Conservation (phyloP, 129 eudicot species). For the Flaveria robusta region DNA sequence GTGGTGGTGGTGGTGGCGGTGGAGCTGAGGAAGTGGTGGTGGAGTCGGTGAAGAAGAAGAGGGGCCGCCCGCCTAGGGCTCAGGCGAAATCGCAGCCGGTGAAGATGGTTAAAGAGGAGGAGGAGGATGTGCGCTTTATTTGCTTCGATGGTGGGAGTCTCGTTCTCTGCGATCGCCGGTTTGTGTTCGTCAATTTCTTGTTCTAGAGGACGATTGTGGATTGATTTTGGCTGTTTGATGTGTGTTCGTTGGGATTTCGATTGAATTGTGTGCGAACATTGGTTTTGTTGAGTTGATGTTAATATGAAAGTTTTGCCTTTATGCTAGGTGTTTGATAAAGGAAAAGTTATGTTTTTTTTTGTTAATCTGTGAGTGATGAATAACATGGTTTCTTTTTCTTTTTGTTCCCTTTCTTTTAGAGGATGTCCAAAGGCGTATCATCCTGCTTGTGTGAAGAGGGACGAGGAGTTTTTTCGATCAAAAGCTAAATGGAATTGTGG, state of each 20-base stretch:
- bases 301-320: background rate
- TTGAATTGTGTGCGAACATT: conserved; percentile 15
- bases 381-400: conserved; percentile 18
- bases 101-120: conserved; percentile 53
- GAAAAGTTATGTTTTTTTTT: conserved; percentile 13
- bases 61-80: conserved; percentile 76
- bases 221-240: conserved; percentile 9
- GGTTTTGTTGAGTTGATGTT: background rate
- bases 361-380: background rate
- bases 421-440: conserved; percentile 94
- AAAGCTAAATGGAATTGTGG: conserved; percentile 78
- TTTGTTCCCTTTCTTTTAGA: conserved; percentile 37
- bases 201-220: background rate
- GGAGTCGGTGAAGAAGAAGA: conserved; percentile 56
- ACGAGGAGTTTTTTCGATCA: conserved; percentile 69
- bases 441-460: conserved; percentile 78
- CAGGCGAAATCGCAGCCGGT: conserved; percentile 46
- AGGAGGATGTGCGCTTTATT: conserved; percentile 89
- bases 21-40: conserved; percentile 18
- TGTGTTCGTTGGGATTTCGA: conserved; percentile 12
- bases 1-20: conserved; percentile 4
- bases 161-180: conserved; percentile 89
- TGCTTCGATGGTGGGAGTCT: conserved; percentile 93
- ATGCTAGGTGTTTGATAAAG: background rate
- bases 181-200: conserved; percentile 30